phyloP scores from a whole-genome alignment of 1,139 yeast genomes.

The Geotrichum europaeum region DNA sequence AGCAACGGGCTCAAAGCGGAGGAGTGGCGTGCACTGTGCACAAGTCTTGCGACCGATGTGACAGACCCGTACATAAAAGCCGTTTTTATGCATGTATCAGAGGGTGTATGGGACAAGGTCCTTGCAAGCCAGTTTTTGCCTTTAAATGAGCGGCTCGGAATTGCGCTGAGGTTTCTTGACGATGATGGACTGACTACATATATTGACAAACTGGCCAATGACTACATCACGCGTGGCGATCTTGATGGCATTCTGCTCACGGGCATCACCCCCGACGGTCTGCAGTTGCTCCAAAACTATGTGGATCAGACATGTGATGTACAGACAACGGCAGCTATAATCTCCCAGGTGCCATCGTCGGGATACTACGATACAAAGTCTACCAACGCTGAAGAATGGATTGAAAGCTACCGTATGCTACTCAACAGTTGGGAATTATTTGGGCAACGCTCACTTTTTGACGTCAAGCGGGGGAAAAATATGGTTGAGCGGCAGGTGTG shows the following conservation, averaged over 20 bases:
- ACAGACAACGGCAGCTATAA: slow-evolving; percentile 86
- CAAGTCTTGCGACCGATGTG: slow-evolving; percentile 76
- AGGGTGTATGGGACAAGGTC: slow-evolving; percentile 95
- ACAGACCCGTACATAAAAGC: slow-evolving; percentile 88
- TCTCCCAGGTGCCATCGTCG: slow-evolving; percentile 51
- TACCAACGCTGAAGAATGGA: slow-evolving; percentile 52
- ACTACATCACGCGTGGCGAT: slow-evolving; percentile 73
- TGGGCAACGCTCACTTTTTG: slow-evolving; percentile 72
- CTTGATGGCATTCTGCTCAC: slow-evolving; percentile 85
- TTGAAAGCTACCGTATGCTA: slow-evolving; percentile 55
- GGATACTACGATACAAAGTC: neutral
- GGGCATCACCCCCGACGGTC: slow-evolving; percentile 46
- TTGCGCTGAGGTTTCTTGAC: slow-evolving; percentile 76
- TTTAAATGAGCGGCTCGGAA: slow-evolving; percentile 79
- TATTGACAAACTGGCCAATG: slow-evolving; percentile 61
- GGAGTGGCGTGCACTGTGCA: slow-evolving; percentile 84
- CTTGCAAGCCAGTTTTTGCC: slow-evolving; percentile 87
- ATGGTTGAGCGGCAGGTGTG: slow-evolving; percentile 66
- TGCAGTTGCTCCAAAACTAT: slow-evolving; percentile 76
- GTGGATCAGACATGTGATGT: slow-evolving; percentile 88
- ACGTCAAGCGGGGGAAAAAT: slow-evolving; percentile 41
- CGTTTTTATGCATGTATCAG: slow-evolving; percentile 88
- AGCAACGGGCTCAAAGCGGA: neutral
- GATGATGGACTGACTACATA: slow-evolving; percentile 56
- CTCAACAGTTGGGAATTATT: slow-evolving; percentile 84